Evolutionary conservation across 441 rosid species (phyloP).

Genomic region (Syzygium malaccense): DNA sequence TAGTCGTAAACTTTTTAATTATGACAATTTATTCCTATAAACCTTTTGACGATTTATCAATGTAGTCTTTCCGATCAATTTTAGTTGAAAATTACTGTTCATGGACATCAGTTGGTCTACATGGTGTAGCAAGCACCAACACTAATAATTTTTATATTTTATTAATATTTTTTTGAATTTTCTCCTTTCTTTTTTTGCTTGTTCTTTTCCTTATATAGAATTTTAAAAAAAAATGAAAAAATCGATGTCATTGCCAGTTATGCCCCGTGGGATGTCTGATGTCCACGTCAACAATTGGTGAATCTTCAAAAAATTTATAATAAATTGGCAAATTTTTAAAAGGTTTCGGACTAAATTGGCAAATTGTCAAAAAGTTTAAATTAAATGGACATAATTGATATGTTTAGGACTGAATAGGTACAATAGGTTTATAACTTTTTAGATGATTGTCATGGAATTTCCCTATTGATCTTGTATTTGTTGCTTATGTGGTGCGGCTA

Average conservation of each 20-base stretch:
- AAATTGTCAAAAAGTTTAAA: no score
- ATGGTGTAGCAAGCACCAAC: not conserved
- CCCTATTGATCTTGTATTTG: not conserved
- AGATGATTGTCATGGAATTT: not conserved
- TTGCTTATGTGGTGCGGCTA: not conserved
- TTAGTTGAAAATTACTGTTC: not conserved
- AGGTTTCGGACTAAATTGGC: no score
- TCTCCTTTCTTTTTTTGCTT: not conserved
- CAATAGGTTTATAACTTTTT: not conserved
- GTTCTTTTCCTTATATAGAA: no score
- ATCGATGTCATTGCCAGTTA: no score
- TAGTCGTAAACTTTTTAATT: accelerated
- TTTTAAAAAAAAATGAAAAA: no score
- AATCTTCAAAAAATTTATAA: accelerated
- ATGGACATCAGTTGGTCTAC: not conserved
- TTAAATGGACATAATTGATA: no score
- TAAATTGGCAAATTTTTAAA: no score
- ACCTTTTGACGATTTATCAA: accelerated
- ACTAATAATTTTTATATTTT: not conserved
- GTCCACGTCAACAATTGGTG: not conserved
- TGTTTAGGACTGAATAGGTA: accelerated
- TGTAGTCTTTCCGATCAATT: not conserved
- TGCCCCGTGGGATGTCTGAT: no score
- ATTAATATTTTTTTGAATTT: not conserved
- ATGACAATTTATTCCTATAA: not conserved